These are phyloP conservation scores for Dactylellina leptospora DNA, from an alignment of 2,329 filamentous ascomycete genomes.

Conservation along the genomic window DNA sequence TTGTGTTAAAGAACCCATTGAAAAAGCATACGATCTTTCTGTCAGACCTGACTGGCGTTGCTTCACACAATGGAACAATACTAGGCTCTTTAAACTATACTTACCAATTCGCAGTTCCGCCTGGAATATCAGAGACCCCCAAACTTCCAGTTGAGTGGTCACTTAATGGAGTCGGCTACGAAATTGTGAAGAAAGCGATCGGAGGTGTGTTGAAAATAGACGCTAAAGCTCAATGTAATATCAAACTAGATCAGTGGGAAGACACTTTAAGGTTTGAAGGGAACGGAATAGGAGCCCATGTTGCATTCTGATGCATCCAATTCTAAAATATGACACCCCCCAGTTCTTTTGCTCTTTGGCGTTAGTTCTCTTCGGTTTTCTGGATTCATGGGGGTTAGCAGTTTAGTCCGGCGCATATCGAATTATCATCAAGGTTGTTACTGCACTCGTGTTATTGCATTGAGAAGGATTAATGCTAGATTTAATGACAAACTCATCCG, in stretches of 20 bases:
- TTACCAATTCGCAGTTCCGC: conserved; percentile 77
- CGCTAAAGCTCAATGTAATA: conserved; percentile 76
- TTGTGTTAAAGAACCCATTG: conserved; percentile 82
- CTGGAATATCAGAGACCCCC: conserved; percentile 74
- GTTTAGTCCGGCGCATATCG: too few species aligned
- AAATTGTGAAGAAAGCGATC: conserved; percentile 78
- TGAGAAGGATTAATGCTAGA: too few species aligned
- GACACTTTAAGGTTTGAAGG: conserved; percentile 62
- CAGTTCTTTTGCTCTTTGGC: too few species aligned
- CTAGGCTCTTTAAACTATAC: conserved; percentile 81
- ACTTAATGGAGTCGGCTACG: conserved; percentile 79
- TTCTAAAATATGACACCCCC: too few species aligned
- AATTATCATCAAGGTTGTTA: too few species aligned
- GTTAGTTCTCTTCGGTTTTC: too few species aligned
- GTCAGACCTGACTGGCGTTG: conserved; percentile 81
- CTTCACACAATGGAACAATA: conserved; percentile 82
- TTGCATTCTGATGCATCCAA: conserved; percentile 62
- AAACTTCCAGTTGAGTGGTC: conserved; percentile 83
- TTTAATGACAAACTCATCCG: too few species aligned
- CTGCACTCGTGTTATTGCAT: too few species aligned
- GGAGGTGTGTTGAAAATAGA: conserved; percentile 82
- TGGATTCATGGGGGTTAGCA: too few species aligned
- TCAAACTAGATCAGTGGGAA: conserved; percentile 76
- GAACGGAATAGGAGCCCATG: conserved; percentile 73
- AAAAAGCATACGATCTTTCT: conserved; percentile 76